Evolutionary conservation across 2,329 filamentous ascomycete species (phyloP).

Genomic region (Fusarium staphyleae): DNA sequence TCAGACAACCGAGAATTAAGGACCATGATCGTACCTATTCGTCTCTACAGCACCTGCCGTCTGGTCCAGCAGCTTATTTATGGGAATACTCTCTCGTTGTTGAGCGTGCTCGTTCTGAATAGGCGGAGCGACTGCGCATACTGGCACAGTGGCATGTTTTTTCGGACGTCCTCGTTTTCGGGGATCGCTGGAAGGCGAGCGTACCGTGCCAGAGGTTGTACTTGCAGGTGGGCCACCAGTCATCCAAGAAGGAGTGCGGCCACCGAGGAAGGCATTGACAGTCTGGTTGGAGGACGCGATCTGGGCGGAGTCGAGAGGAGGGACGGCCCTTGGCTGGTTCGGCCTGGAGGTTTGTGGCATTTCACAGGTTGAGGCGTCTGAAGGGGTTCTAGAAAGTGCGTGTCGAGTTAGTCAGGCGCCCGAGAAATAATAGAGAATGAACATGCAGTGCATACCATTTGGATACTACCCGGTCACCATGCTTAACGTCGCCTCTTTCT

Average conservation of each 20-base stretch:
- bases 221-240: constrained; percentile 17
- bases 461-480: constrained; percentile 27
- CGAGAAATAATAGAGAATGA: background rate
- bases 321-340: constrained; percentile 27
- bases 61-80: constrained; percentile 18
- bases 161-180: constrained; percentile 33
- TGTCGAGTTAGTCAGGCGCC: constrained; percentile 6
- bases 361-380: constrained; percentile 28
- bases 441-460: constrained; percentile 23
- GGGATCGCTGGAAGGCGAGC: constrained; percentile 17
- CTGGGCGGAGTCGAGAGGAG: constrained; percentile 34
- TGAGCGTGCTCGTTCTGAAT: constrained; percentile 20
- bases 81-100: constrained; percentile 12
- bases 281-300: constrained; percentile 53
- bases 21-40: constrained; percentile 17
- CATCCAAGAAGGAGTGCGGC: constrained; percentile 45
- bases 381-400: constrained; percentile 15
- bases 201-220: constrained; percentile 12
- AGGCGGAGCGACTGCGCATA: constrained; percentile 10
- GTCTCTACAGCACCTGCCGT: constrained; percentile 12
- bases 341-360: constrained; percentile 36
- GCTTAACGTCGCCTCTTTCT: constrained; percentile 39
- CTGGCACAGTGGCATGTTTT: constrained; percentile 8
- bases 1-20: background rate
- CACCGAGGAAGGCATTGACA: constrained; percentile 49